phyloP scores from a whole-genome alignment of 176 grass and related monocot species.

The Cenchrus fungigraminus region DNA sequence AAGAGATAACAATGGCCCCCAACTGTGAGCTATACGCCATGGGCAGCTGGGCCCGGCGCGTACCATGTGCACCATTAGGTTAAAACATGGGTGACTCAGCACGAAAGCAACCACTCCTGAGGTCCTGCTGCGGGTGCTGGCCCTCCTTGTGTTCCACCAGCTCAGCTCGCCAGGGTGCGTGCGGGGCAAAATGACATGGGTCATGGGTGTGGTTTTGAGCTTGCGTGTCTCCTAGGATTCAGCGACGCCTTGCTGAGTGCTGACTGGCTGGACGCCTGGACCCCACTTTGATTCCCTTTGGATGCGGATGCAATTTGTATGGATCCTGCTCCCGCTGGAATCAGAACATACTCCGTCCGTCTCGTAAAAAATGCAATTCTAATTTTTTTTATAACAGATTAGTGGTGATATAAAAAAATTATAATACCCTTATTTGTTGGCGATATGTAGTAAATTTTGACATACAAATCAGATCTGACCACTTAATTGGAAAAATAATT shows the following conservation, averaged over 20 bases:
- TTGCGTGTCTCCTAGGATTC: conserved; percentile 13
- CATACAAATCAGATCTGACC: too few relatives aligned
- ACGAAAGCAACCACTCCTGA: conserved; percentile 20
- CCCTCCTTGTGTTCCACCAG: not conserved
- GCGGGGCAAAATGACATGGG: conserved; percentile 28
- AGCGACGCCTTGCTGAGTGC: not conserved
- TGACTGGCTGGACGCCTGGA: not conserved
- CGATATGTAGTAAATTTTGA: too few relatives aligned
- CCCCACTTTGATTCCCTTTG: too few relatives aligned
- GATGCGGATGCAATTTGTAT: not conserved
- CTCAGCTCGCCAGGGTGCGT: not conserved
- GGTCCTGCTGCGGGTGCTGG: not conserved
- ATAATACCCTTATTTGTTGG: too few relatives aligned
- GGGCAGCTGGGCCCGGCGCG: conserved; percentile 16
- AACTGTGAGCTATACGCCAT: not conserved
- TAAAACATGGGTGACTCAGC: conserved; percentile 41
- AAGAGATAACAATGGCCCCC: too few relatives aligned
- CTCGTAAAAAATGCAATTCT: too few relatives aligned
- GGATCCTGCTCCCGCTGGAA: too few relatives aligned
- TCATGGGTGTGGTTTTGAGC: not conserved
- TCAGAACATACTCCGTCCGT: too few relatives aligned
- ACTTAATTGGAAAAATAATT: too few relatives aligned
- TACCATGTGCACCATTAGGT: not conserved
- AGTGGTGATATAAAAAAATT: too few relatives aligned
- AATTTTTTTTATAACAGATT: too few relatives aligned